phyloP scores from a whole-genome alignment of 345 rosid species.

The Microthlaspi erraticum region DNA sequence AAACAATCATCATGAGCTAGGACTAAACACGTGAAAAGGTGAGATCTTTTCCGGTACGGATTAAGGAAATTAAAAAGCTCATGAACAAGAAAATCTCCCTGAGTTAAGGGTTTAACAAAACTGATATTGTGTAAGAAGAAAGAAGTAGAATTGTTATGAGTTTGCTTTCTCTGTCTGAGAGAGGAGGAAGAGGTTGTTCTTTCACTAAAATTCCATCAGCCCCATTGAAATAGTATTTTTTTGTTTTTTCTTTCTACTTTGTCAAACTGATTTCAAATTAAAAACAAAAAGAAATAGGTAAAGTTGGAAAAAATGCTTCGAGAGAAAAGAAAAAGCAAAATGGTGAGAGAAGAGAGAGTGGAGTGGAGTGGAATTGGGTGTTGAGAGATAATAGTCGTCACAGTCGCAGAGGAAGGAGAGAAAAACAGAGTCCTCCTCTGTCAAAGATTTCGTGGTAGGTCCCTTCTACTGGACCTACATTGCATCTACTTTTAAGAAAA shows the following conservation, averaged over 20 bases:
- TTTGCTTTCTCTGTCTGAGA: slow-evolving; percentile 7
- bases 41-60: neutral
- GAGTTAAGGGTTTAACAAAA: neutral
- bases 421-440: slow-evolving; percentile 51
- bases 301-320: neutral
- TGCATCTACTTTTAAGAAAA: neutral
- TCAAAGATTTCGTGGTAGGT: slow-evolving; percentile 53
- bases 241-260: neutral
- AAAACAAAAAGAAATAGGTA: neutral
- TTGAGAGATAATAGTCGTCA: slow-evolving; percentile 36
- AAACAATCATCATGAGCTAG: slow-evolving; percentile 26
- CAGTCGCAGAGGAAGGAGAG: slow-evolving; percentile 39
- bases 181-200: slow-evolving; percentile 15
- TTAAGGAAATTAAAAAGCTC: neutral
- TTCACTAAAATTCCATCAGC: neutral
- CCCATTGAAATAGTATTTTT: slow-evolving; percentile 7
- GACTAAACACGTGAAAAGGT: slow-evolving; percentile 3
- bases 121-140: slow-evolving; percentile 1
- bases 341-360: slow-evolving; percentile 34
- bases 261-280: neutral
- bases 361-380: slow-evolving; percentile 33
- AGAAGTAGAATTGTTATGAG: neutral
- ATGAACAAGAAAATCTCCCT: slow-evolving; percentile 28
- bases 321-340: neutral
- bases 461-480: slow-evolving; percentile 41